phyloP scores from a whole-genome alignment of 805 yeast genomes.

The Teunomyces kruisii region DNA sequence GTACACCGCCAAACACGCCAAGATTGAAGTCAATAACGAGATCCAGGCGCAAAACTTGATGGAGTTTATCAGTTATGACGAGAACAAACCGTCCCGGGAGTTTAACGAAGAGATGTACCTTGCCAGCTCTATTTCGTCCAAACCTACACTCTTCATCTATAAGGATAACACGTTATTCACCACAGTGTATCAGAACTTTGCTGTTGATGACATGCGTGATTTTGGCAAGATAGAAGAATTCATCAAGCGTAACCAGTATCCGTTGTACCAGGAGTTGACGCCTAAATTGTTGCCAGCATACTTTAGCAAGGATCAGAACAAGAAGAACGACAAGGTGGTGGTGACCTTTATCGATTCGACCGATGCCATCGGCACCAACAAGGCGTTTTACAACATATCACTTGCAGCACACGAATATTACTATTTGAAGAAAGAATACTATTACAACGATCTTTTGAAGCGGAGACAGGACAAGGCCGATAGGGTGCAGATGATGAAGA shows the following conservation, averaged over 20 bases:
- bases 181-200: slow-evolving; percentile 56
- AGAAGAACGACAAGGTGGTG: slow-evolving; percentile 45
- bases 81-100: slow-evolving; percentile 25
- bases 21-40: slow-evolving; percentile 37
- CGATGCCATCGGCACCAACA: slow-evolving; percentile 30
- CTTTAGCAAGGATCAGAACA: slow-evolving; percentile 26
- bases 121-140: slow-evolving; percentile 54
- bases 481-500: slow-evolving; percentile 44
- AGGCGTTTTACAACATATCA: slow-evolving; percentile 39
- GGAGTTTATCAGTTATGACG: slow-evolving; percentile 45
- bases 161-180: slow-evolving; percentile 57
- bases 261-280: slow-evolving; percentile 54
- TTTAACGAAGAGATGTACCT: slow-evolving; percentile 48
- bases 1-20: slow-evolving; percentile 49
- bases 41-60: slow-evolving; percentile 42
- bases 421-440: slow-evolving; percentile 40
- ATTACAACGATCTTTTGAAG: slow-evolving; percentile 31
- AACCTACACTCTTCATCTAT: slow-evolving; percentile 62
- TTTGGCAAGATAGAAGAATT: slow-evolving; percentile 48
- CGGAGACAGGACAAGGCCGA: slow-evolving; percentile 39
- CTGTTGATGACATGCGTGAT: slow-evolving; percentile 63
- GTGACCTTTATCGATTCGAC: slow-evolving; percentile 47
- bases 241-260: slow-evolving; percentile 48
- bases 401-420: slow-evolving; percentile 51
- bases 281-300: slow-evolving; percentile 33